A percentile compares a stretch with the other conserved stretches of the same genome.
These are phyloP conservation scores for Fragaria iinumae DNA, from an alignment of 306 rosid species.

Conservation along the genomic window DNA sequence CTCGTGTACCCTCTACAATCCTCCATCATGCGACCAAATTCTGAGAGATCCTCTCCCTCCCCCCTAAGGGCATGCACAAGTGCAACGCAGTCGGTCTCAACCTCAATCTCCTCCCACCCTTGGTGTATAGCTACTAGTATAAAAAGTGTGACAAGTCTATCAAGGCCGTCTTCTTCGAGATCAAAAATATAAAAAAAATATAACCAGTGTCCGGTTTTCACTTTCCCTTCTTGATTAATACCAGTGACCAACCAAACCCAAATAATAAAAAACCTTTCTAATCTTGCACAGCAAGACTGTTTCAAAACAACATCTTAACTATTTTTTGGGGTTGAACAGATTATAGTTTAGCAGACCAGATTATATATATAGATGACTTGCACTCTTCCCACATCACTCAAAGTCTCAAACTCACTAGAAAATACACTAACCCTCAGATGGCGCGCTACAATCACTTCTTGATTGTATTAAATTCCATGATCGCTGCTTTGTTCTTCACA, in stretches of 20 bases:
- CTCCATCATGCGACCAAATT: no score
- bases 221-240: background rate
- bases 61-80: no score
- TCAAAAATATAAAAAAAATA: no score
- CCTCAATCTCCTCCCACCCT: no score
- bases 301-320: background rate
- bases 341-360: no score
- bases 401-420: background rate
- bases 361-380: background rate
- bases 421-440: conserved; percentile 1
- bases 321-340: no score
- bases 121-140: no score
- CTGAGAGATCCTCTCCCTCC: no score
- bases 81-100: no score
- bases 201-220: background rate
- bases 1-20: no score
- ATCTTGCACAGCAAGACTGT: conserved; percentile 6
- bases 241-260: background rate
- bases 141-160: no score
- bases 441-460: conserved; percentile 21
- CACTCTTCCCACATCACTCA: conserved; percentile 5
- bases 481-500: conserved; percentile 23
- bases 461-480: conserved; percentile 11
- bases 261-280: background rate
- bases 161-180: no score